phyloP scores from a whole-genome alignment of 208 protist species.

The Trypanosoma melophagium region DNA sequence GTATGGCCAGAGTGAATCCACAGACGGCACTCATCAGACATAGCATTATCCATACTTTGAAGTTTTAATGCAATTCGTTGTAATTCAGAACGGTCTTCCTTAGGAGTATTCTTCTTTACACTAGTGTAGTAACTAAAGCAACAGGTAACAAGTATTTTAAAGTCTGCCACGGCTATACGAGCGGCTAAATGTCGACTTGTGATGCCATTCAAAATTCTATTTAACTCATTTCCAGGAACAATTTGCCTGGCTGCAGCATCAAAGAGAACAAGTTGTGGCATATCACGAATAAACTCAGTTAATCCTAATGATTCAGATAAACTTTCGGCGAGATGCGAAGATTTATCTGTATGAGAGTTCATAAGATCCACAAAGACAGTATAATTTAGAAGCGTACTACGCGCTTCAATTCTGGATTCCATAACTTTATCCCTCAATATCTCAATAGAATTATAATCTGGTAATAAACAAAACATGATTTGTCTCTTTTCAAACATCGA shows the following conservation, averaged over 20 bases:
- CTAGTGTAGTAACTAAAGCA: conserved; percentile 36
- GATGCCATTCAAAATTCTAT: conserved; percentile 34
- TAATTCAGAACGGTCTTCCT: conserved; percentile 34
- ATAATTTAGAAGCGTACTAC: conserved; percentile 18
- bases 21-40: conserved; percentile 31
- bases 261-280: conserved; percentile 46
- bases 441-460: background rate
- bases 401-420: conserved; percentile 1
- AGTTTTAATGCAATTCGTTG: conserved; percentile 41
- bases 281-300: conserved; percentile 34
- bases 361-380: conserved; percentile 12
- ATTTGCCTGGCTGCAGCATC: conserved; percentile 60
- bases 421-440: background rate
- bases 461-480: conserved; percentile 13
- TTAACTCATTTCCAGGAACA: conserved; percentile 33
- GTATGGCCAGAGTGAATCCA: conserved; percentile 20
- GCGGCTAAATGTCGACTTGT: conserved; percentile 44
- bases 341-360: background rate
- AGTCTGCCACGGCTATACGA: conserved; percentile 34
- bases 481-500: conserved; percentile 18
- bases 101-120: conserved; percentile 29
- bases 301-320: conserved; percentile 45
- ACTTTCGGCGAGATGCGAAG: conserved; percentile 5
- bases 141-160: conserved; percentile 26
- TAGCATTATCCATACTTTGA: conserved; percentile 28